These are phyloP conservation scores for Erigeron philadelphicus DNA, from an alignment of 140 eudicot genomes.

Conservation along the genomic window DNA sequence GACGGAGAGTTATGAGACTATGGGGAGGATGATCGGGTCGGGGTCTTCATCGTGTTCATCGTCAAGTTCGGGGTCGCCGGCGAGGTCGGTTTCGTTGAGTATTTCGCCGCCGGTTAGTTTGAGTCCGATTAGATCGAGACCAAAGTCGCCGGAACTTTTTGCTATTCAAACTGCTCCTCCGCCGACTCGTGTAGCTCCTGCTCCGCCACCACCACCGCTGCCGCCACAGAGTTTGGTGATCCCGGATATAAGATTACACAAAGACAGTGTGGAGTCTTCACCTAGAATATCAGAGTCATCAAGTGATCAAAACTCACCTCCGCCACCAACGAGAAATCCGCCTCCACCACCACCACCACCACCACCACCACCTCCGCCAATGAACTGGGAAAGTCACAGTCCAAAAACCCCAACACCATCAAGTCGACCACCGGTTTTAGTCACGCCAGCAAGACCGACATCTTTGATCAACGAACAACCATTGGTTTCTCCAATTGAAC, in stretches of 20 bases:
- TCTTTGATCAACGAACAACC: slow-evolving; percentile 32
- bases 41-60: slow-evolving; percentile 53
- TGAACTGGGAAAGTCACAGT: slow-evolving; percentile 41
- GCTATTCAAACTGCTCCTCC: slow-evolving; percentile 45
- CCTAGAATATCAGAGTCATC: slow-evolving; percentile 37
- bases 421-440: slow-evolving; percentile 35
- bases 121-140: slow-evolving; percentile 59
- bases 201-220: slow-evolving; percentile 16
- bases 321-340: slow-evolving; percentile 33
- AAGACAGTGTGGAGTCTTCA: slow-evolving; percentile 37
- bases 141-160: slow-evolving; percentile 72
- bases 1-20: slow-evolving; percentile 31
- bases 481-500: slow-evolving; percentile 51
- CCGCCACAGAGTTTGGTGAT: slow-evolving; percentile 8
- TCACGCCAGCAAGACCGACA: slow-evolving; percentile 49
- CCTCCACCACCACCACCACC: slow-evolving; percentile 62
- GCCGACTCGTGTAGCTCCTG: slow-evolving; percentile 25
- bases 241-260: slow-evolving; percentile 29
- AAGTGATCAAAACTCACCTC: slow-evolving; percentile 26
- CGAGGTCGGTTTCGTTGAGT: slow-evolving; percentile 59
- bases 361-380: slow-evolving; percentile 43
- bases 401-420: slow-evolving; percentile 44
- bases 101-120: slow-evolving; percentile 74
- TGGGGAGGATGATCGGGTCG: slow-evolving; percentile 32
- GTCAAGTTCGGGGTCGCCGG: slow-evolving; percentile 57